Percentiles rank a stretch among this genome's conserved stretches.
phyloP scores from a whole-genome alignment of 441 rosid species.

The Erodium moschatum region DNA sequence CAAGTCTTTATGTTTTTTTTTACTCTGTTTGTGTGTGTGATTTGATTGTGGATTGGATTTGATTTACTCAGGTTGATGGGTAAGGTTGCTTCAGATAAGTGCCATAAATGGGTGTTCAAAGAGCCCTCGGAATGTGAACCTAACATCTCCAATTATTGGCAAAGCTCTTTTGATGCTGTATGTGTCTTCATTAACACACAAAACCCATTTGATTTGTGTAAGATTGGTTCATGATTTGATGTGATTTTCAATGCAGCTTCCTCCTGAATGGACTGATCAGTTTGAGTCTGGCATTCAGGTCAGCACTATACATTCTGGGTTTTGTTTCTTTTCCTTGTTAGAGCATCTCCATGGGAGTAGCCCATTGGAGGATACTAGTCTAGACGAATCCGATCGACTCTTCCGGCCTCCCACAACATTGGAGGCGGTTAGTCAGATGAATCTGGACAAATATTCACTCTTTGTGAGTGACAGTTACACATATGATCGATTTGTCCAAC shows the following conservation, averaged over 20 bases:
- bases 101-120: slow-evolving; percentile 98
- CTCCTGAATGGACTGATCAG: slow-evolving; percentile 96
- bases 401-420: too few relatives aligned
- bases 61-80: slow-evolving; percentile 71
- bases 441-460: too few relatives aligned
- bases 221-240: too few relatives aligned
- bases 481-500: too few relatives aligned
- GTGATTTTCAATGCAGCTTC: slow-evolving; percentile 50
- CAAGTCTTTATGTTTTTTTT: too few relatives aligned
- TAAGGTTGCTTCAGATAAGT: slow-evolving; percentile 97
- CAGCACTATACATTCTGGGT: slow-evolving; percentile 7
- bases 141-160: slow-evolving; percentile 85
- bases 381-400: too few relatives aligned
- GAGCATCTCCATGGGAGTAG: too few relatives aligned
- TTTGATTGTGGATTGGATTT: slow-evolving; percentile 5
- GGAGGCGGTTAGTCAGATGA: too few relatives aligned
- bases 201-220: too few relatives aligned
- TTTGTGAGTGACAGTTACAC: too few relatives aligned
- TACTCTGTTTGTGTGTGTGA: too few relatives aligned
- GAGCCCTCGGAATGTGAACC: slow-evolving; percentile 88
- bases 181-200: slow-evolving; percentile 23
- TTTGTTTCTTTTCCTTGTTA: slow-evolving; percentile 10
- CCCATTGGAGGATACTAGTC: too few relatives aligned
- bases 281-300: slow-evolving; percentile 99
- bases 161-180: slow-evolving; percentile 97